These are phyloP conservation scores for Paracorniculantispora psalliotae DNA, from an alignment of 2,329 filamentous ascomycete species.

Conservation along the genomic window DNA sequence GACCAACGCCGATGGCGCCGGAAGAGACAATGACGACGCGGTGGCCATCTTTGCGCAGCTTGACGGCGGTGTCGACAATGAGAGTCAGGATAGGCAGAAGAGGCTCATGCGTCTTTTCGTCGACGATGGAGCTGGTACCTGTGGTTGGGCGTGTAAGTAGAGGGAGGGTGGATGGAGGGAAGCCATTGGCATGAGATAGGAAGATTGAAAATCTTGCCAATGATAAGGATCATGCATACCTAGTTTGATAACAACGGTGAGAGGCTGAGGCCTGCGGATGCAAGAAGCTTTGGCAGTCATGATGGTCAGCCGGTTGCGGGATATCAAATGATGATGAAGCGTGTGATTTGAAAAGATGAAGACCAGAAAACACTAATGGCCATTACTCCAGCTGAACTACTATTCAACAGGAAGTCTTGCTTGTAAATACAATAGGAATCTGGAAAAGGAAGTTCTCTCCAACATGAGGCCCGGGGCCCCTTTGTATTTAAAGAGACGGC, in stretches of 20 bases:
- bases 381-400: conserved; percentile 9
- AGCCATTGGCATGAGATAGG: neutral
- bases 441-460: neutral
- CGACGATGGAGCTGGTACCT: conserved; percentile 99
- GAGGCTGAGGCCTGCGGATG: conserved; percentile 32
- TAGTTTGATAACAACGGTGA: conserved; percentile 82
- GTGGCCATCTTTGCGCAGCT: conserved; percentile 84
- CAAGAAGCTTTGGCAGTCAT: conserved; percentile 17
- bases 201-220: neutral
- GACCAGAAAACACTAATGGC: conserved; percentile 9
- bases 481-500: conserved; percentile 12
- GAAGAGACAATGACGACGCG: conserved; percentile 95
- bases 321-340: conserved; percentile 12
- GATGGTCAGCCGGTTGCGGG: conserved; percentile 3
- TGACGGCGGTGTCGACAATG: conserved; percentile 91
- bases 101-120: conserved; percentile 91
- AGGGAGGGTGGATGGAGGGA: neutral
- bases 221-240: conserved; percentile 48
- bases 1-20: conserved; percentile 89
- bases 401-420: neutral
- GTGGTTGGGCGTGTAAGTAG: conserved; percentile 11
- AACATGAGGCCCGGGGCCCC: neutral
- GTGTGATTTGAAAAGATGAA: conserved; percentile 13
- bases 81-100: conserved; percentile 83
- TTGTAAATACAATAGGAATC: conserved; percentile 5